Base-by-base conservation (phyloP, 345 rosid genomes). In the Pseudoturritis turrita region DNA sequence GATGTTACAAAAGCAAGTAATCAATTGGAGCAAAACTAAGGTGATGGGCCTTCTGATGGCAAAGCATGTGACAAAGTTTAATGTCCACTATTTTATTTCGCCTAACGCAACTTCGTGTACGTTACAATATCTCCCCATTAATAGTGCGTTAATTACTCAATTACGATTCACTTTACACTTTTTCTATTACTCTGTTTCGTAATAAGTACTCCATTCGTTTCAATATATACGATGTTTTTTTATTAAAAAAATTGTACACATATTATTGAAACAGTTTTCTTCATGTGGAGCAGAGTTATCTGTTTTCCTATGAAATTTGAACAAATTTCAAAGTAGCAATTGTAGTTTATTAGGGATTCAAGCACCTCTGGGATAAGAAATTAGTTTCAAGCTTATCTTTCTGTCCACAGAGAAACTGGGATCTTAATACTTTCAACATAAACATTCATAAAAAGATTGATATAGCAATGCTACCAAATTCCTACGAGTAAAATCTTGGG, bases 61-160 rank as follows among this genome's bases (percentile, higher is more conserved):
- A 74, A 59, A 67, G 68, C 68, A 59, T 74, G 78, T 66, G 78
- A 65, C 52, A 37, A 65, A 36, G 57, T 54, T 23, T 40, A 62
- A 52, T 53, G 47, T 33, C 12, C 76, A 53, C 39, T 43, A 41
- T 71, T 71, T 29, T 45, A 7, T 65, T 66, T 17, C 55, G 68
- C 62, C 62, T 67, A 74, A 51, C 55, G 21, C 68, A 74, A 40
- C 25, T 50, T 67, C 78, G 73, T 74, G 78, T 60, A 74, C 78
- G 78, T 59, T 59, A 67, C 63, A n/a, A n/a, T n/a, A 59, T 17
- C 62, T 57, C 25, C 67, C 68, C 21, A 58, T 25, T 74, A 50
- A 31, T 50, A 67, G 12, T 74, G 62, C 73, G 78, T 67, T 74
- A 75, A 59, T 68, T 75, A 51, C 73, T 75, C 78, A 37, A 28